Conservation (phyloP, 202 grass and related monocot species). For the Carex arenaria region DNA sequence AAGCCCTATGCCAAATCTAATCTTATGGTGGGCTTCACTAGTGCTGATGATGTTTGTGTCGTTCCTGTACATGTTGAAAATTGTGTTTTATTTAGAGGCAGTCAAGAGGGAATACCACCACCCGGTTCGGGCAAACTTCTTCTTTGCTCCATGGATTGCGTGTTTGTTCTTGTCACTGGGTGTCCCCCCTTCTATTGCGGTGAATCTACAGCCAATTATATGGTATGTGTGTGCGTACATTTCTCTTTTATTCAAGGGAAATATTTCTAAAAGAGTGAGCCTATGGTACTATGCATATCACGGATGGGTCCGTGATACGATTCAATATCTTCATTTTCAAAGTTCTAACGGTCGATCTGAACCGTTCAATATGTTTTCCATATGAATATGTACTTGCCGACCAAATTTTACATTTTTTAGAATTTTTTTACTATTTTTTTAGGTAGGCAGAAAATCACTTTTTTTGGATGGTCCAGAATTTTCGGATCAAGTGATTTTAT, state of each 20-base stretch:
- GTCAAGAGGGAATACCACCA: conserved; percentile 86
- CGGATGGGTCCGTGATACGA: no score
- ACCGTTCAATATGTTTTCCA: no score
- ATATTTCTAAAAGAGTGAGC: neutral
- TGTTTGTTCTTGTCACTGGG: conserved; percentile 64
- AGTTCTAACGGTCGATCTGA: no score
- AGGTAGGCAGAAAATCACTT: no score
- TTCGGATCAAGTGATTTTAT: no score
- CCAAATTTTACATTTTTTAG: no score
- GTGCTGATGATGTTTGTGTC: conserved; percentile 45
- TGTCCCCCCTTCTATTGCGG: conserved; percentile 26
- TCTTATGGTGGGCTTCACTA: conserved; percentile 58
- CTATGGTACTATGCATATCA: no score
- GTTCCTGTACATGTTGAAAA: conserved; percentile 63
- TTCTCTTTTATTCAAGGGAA: neutral
- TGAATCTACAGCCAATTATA: conserved; percentile 5
- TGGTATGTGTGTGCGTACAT: neutral
- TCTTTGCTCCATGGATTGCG: conserved; percentile 85
- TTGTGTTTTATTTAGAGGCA: conserved; percentile 80
- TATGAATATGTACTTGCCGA: no score
- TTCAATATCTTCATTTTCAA: no score
- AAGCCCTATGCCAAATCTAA: conserved; percentile 35
- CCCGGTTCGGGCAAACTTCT: conserved; percentile 81
- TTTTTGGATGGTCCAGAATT: no score
- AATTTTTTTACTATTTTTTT: no score